Evolutionary conservation across 2,329 filamentous ascomycete species (phyloP).

Genomic region (Trichoderma aggressivum): DNA sequence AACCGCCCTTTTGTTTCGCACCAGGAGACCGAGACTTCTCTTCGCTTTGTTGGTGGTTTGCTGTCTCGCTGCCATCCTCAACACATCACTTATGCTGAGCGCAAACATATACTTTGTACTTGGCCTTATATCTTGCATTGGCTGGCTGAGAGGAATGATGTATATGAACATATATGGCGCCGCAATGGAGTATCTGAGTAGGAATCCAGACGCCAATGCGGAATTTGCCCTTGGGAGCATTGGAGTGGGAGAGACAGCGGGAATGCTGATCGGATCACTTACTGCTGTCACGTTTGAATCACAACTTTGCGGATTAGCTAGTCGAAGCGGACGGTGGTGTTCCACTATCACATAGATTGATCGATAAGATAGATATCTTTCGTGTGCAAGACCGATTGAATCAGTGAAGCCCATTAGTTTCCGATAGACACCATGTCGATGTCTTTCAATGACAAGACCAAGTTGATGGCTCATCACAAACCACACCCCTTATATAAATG

Average conservation of each 20-base stretch:
- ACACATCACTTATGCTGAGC: not conserved
- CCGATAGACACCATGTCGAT: not conserved
- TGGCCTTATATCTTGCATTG: not conserved
- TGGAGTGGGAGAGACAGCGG: not conserved
- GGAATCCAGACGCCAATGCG: not conserved
- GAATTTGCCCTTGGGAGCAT: slow-evolving; percentile 4
- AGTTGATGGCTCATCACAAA: not conserved
- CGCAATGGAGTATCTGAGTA: not conserved
- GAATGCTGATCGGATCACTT: not conserved
- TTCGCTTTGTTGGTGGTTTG: not conserved
- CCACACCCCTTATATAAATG: rapidly evolving
- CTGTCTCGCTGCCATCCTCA: not conserved
- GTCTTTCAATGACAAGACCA: not conserved
- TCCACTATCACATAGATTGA: not conserved
- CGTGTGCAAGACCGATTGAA: not conserved
- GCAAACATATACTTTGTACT: not conserved
- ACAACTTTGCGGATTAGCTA: slow-evolving; percentile 1
- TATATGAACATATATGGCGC: not conserved
- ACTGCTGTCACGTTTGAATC: not conserved
- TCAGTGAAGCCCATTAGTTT: not conserved
- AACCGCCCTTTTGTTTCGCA: not conserved
- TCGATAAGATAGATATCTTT: not conserved
- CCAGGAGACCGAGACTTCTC: not conserved
- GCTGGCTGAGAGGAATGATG: not conserved
- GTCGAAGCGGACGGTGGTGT: slow-evolving; percentile 4